phyloP scores from a whole-genome alignment of 164 flowering plant genomes.

The Santalum album region DNA sequence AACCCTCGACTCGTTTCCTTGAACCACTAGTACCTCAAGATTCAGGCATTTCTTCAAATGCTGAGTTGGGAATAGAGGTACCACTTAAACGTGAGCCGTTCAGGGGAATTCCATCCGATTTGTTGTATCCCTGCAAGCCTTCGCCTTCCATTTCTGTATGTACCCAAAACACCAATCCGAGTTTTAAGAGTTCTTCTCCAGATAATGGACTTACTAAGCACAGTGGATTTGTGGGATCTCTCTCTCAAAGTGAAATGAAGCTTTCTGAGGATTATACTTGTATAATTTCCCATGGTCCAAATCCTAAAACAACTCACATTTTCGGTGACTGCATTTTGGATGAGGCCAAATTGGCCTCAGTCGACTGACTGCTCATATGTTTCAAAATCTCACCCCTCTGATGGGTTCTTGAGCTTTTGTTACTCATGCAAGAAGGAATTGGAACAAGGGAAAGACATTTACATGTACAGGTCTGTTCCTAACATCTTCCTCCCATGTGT shows the following conservation, averaged over 20 bases:
- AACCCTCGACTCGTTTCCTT: constrained; percentile 4
- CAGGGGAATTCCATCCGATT: background rate
- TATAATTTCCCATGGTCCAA: background rate
- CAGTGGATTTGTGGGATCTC: background rate
- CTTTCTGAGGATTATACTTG: constrained; percentile 1
- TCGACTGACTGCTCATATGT: background rate
- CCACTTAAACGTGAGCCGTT: background rate
- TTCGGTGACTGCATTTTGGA: background rate
- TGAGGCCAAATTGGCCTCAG: background rate
- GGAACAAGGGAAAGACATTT: background rate
- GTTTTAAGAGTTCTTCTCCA: constrained; percentile 1
- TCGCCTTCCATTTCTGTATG: background rate
- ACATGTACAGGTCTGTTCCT: background rate
- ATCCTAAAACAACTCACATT: background rate
- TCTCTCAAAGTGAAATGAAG: background rate
- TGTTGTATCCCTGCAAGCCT: background rate
- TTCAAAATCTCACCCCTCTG: background rate
- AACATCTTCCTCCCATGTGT: background rate
- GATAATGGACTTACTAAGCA: background rate
- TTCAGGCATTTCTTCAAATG: constrained; percentile 7
- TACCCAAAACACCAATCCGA: background rate
- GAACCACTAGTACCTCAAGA: constrained; percentile 17
- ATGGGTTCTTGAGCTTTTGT: background rate
- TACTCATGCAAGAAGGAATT: background rate
- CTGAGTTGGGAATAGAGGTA: background rate